Evolutionary conservation across 169 alveolate genomes (phyloP).

Genomic region (Cryptosporidium bovis): DNA sequence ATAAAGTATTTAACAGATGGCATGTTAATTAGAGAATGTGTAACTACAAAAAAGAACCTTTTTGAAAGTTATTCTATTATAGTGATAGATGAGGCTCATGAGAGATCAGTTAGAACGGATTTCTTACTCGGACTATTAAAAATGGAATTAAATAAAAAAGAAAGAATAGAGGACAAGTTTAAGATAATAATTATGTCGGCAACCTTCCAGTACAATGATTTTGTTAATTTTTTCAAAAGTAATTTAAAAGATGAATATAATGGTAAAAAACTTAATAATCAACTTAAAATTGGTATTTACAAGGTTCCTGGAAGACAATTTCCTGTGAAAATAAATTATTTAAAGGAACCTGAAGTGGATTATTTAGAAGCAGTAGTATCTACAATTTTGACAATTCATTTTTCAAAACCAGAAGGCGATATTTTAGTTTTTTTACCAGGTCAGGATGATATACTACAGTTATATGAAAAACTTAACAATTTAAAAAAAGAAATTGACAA

Average conservation of each 20-base stretch:
- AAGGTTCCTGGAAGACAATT: constrained; percentile 86
- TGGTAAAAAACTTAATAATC: no score
- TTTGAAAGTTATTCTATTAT: constrained; percentile 87
- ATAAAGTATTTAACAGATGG: constrained; percentile 94
- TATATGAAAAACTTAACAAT: constrained; percentile 1
- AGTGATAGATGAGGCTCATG: constrained; percentile 96
- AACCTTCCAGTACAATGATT: constrained; percentile 87
- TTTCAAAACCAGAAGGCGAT: constrained; percentile 84
- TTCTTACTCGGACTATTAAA: constrained; percentile 90
- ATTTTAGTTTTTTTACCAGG: constrained; percentile 95
- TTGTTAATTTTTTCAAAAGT: constrained; percentile 83
- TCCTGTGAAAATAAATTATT: constrained; percentile 86
- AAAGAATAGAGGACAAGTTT: constrained; percentile 77
- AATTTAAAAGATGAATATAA: not conserved
- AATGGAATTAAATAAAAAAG: constrained; percentile 80
- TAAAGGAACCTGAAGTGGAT: constrained; percentile 84
- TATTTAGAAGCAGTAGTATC: constrained; percentile 83
- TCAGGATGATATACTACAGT: constrained; percentile 87
- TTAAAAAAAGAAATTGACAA: constrained; percentile 11
- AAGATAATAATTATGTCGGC: constrained; percentile 94
- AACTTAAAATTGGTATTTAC: constrained; percentile 61
- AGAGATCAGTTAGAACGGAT: constrained; percentile 93
- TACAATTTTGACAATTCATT: constrained; percentile 81
- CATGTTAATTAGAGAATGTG: constrained; percentile 92
- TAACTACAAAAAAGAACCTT: constrained; percentile 80